These are phyloP conservation scores for Daldinia concentrica DNA, from an alignment of 495 filamentous ascomycete species.

Conservation along the genomic window DNA sequence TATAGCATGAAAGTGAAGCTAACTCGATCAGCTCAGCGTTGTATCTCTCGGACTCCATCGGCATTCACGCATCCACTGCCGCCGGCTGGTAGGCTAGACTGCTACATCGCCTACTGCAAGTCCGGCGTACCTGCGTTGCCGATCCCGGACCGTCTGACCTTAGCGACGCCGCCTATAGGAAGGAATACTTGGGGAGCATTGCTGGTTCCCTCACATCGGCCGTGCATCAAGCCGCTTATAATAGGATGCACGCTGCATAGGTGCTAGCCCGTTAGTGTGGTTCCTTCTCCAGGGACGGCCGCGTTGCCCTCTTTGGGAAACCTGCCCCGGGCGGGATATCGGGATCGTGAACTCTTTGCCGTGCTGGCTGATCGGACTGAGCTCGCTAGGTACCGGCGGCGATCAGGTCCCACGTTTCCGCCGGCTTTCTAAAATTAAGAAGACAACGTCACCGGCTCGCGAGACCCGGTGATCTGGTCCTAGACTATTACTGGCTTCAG, in stretches of 20 bases:
- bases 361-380: conserved; percentile 21
- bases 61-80: conserved; percentile 33
- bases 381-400: conserved; percentile 31
- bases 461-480: conserved; percentile 27
- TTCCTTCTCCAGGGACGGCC: conserved; percentile 17
- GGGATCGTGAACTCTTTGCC: conserved; percentile 36
- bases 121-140: conserved; percentile 39
- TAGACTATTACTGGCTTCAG: conserved; percentile 28
- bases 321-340: conserved; percentile 35
- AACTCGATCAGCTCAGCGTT: neutral
- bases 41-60: conserved; percentile 16
- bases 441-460: conserved; percentile 2
- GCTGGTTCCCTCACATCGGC: conserved; percentile 8
- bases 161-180: conserved; percentile 18
- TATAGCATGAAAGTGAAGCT: conserved; percentile 6
- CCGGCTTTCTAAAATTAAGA: conserved; percentile 23
- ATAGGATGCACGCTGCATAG: conserved; percentile 21
- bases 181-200: neutral
- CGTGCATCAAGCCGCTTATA: conserved; percentile 19
- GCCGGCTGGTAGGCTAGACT: conserved; percentile 29
- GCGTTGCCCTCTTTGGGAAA: conserved; percentile 36
- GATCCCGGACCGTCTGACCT: conserved; percentile 24
- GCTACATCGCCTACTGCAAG: conserved; percentile 29
- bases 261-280: conserved; percentile 19
- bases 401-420: conserved; percentile 27